Conservation (phyloP, 495 filamentous ascomycete genomes). For the Stereocaulon alpinum region DNA sequence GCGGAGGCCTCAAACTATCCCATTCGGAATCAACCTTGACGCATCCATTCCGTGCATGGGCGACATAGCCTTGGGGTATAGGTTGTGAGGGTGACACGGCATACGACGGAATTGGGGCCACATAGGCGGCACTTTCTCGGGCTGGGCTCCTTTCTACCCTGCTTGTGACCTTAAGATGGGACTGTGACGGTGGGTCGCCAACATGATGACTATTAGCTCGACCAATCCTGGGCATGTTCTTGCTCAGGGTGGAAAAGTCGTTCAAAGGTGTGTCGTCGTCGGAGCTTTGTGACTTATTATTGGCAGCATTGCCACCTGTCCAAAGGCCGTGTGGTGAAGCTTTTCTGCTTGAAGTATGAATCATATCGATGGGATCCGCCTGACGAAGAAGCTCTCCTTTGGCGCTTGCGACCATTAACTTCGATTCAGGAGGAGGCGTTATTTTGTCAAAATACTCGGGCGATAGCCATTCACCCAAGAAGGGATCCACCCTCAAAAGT, state of each 20-base stretch:
- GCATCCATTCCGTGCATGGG: conserved; percentile 86
- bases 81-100: conserved; percentile 68
- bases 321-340: conserved; percentile 40
- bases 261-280: conserved; percentile 22
- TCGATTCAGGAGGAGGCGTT: conserved; percentile 74
- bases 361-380: conserved; percentile 40
- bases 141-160: conserved; percentile 7
- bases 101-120: conserved; percentile 69
- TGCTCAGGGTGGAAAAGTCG: conserved; percentile 16
- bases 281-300: conserved; percentile 23
- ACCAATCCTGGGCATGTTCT: conserved; percentile 30
- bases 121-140: conserved; percentile 39
- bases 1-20: conserved; percentile 74
- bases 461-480: conserved; percentile 90
- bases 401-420: conserved; percentile 75
- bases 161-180: not conserved
- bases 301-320: conserved; percentile 32
- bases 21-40: conserved; percentile 82
- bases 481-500: conserved; percentile 74
- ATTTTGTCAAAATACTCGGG: conserved; percentile 89
- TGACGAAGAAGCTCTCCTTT: conserved; percentile 73
- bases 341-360: conserved; percentile 21
- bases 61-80: conserved; percentile 79
- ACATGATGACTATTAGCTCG: conserved; percentile 35
- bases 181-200: conserved; percentile 5